Evolutionary conservation across 2,329 filamentous ascomycete species (phyloP), one percentile per base, ranked within the genome.

Genomic region (Penicillium sp.): DNA sequence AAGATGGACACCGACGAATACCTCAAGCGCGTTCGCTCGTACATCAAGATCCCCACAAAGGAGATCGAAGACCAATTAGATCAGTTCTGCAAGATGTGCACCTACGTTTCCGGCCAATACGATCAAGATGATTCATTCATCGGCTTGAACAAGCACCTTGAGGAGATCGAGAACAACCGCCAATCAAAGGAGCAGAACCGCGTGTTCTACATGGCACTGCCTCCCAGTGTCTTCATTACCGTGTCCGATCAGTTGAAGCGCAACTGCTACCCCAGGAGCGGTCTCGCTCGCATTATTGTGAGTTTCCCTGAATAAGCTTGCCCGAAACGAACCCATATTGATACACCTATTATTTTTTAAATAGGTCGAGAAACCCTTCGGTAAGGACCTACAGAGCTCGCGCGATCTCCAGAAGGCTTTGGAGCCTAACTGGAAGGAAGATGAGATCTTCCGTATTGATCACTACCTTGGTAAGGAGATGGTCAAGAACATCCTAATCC

Each of bases 401-500:
- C 88, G 94, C 57, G 91, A 96, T 77, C 85, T 99, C 59, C 93
- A 97, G 74, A 91, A 90, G 76, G 95, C 94, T 8, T 85, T 99
- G 61, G 90, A 93, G 73, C 94, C 94, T 41, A 91, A 99, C 79
- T 99, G 94, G 95, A 94, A 90, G 72, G 95, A 99, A 78, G 93
- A 97, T 51, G 94, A 99, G 80, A 88, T 99, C 65, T 99, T 95
- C 87, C 91, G 94, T 72, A 99, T 99, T 70, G 94, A 99, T 76
- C 94, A 99, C 80, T 99, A 99, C 77, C 86, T 99, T 45, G 95
- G 95, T 69, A 99, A 99, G 84, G 94, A 99, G 80, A 99, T 99
- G 94, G 94, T 99, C 70, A 99, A 99, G 87, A 99, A 99, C 80
- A 95, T 99, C 66, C 84, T 99, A 64, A 97, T 99, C 67, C 85